A percentile compares a stretch with the other conserved stretches of the same genome.
phyloP scores from a whole-genome alignment of 345 rosid species.

The Adansonia digitata region DNA sequence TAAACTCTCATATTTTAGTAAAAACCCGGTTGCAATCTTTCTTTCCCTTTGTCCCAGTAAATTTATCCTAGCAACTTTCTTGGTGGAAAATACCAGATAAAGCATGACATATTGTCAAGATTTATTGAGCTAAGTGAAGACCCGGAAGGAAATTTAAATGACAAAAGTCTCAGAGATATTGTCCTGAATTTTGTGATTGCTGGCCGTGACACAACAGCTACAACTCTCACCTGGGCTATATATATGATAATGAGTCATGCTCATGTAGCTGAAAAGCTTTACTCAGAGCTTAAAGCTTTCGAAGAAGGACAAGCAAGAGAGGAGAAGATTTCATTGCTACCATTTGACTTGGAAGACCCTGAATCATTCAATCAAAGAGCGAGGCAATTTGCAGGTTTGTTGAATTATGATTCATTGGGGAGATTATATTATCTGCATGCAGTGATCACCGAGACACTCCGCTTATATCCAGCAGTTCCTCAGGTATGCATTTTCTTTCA shows the following conservation, averaged over 20 bases:
- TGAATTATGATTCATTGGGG: constrained; percentile 68
- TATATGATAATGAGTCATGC: constrained; percentile 66
- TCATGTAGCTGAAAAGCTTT: constrained; percentile 61
- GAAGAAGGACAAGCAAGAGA: constrained; percentile 61
- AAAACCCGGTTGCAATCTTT: not conserved
- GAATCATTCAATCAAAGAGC: constrained; percentile 50
- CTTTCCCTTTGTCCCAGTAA: not conserved
- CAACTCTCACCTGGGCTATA: constrained; percentile 90
- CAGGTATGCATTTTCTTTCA: constrained; percentile 41
- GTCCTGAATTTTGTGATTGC: constrained; percentile 91
- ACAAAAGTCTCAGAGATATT: constrained; percentile 72
- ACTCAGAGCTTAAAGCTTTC: constrained; percentile 53
- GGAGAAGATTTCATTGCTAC: constrained; percentile 34
- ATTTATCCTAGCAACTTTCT: not conserved
- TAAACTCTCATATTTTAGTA: constrained; percentile 12
- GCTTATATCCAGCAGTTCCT: constrained; percentile 91
- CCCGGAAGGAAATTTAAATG: constrained; percentile 42
- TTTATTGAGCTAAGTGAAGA: constrained; percentile 78
- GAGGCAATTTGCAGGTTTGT: constrained; percentile 51
- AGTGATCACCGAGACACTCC: constrained; percentile 80
- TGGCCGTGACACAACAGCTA: constrained; percentile 95
- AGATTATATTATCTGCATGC: constrained; percentile 79
- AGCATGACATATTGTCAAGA: constrained; percentile 76
- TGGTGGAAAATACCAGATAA: constrained; percentile 38
- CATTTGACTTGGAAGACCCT: constrained; percentile 31